Conservation (phyloP, 2,329 filamentous ascomycete genomes). For the Cladosporium phlei region DNA sequence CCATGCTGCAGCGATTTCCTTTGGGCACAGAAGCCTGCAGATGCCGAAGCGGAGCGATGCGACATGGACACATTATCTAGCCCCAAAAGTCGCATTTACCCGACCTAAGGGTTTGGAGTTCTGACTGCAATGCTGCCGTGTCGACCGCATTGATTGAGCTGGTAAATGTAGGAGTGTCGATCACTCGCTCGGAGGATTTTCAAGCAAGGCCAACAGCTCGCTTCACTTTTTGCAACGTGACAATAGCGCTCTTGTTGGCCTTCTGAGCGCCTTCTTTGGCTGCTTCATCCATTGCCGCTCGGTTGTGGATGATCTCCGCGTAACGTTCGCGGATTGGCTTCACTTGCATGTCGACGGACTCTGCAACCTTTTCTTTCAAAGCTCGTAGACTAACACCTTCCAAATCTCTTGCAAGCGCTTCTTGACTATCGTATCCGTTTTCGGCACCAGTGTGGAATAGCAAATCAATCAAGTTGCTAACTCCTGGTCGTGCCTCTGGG, state of each 20-base stretch:
- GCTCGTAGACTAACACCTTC: conserved; percentile 46
- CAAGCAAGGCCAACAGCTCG: conserved; percentile 38
- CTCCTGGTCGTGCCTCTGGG: conserved; percentile 63
- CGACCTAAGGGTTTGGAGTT: too few species aligned
- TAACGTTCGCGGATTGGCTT: conserved; percentile 55
- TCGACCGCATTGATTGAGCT: too few species aligned
- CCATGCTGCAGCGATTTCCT: conserved; percentile 11
- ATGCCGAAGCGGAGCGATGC: too few species aligned
- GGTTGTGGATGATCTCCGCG: conserved; percentile 47
- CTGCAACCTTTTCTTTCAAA: conserved; percentile 62
- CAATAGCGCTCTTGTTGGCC: conserved; percentile 57
- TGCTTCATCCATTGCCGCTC: conserved; percentile 53
- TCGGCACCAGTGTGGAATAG: conserved; percentile 54
- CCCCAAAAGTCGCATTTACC: too few species aligned
- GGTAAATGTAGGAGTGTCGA: too few species aligned
- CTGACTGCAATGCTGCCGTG: too few species aligned
- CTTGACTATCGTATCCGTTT: conserved; percentile 32
- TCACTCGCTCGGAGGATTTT: too few species aligned
- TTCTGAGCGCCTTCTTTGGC: conserved; percentile 55
- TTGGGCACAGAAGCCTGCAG: conserved; percentile 15
- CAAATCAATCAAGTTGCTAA: conserved; percentile 81
- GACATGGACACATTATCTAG: too few species aligned
- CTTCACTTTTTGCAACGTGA: conserved; percentile 45
- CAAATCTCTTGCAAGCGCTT: conserved; percentile 46
- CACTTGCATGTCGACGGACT: conserved; percentile 52